Base-by-base conservation (phyloP, 768 basidiomycete genomes). In the Leucocoprinus birnbaumii region DNA sequence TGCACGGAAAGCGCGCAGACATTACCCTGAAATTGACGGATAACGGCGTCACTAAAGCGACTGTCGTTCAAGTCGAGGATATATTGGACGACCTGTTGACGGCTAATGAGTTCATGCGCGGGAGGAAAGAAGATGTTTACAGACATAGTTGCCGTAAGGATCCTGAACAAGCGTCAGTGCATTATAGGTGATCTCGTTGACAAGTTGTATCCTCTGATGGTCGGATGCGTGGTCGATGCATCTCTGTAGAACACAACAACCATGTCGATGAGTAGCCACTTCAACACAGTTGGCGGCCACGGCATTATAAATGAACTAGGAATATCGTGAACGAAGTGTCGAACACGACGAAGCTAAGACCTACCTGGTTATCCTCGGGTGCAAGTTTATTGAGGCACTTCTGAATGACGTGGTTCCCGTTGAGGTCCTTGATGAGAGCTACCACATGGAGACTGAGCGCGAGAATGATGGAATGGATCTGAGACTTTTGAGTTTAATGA, bases 221-320 rank as follows among this genome's bases (percentile, higher is more conserved):
- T 98, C 94, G 3, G 94, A 94, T 0, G 97, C 97, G 65, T 99
- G 97, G 66, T 99, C 97, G 64, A 99, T 91, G 72, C 95, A 98
- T 57, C 97, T 84, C 71, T 99, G 97, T 42, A 99, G 78, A 51
- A 99, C 97, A 69, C 97, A 99, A 72, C 97, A 98, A 14, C 97
- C 97, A 65, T 99, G 97, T 59, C 94, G 89, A 66, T 96, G 93
- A 43, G 93, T 96, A 14, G 97, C 97, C 59, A 99, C 97, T 73
- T 99, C 97, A 51, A 99, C 94, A 65, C 97, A 97, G 73, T 98
- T 98, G 31, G 93, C 91, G 24, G 97, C 97, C 34, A 99, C 96
- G 55, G 97, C 96, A 64, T 98, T 98, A 74, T 98, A 99, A 65
- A 99, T 99, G 75, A 98, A 98, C 89, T 94, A 38, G 19, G 51